Percentiles rank a stretch among this genome's conserved stretches.
phyloP scores from a whole-genome alignment of 176 grass and related monocot genomes.

The Zoysia pacifica region DNA sequence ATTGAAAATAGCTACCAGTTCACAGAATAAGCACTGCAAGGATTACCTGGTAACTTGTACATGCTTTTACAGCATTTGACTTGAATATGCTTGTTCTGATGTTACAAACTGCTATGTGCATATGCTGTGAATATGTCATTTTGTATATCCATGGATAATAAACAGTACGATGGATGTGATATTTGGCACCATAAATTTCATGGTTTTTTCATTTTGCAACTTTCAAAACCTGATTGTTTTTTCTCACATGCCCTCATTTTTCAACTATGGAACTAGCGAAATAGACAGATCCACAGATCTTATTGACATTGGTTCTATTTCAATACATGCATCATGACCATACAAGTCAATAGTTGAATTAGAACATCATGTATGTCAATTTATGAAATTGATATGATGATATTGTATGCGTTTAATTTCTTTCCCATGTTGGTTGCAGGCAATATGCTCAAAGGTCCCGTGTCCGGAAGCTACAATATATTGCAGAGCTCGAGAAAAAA shows the following conservation, averaged over 20 bases:
- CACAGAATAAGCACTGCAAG: neutral
- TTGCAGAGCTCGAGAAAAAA: constrained; percentile 92
- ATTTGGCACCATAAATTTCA: constrained; percentile 4
- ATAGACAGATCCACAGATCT: neutral
- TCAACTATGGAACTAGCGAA: neutral
- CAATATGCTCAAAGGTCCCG: constrained; percentile 96
- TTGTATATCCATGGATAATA: neutral
- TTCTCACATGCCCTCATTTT: neutral
- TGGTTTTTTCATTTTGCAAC: constrained; percentile 5
- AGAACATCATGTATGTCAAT: constrained; percentile 13
- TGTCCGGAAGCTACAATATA: constrained; percentile 96
- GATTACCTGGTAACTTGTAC: neutral
- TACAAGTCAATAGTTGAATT: constrained; percentile 22
- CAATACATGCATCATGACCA: neutral
- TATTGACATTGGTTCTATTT: constrained; percentile 1
- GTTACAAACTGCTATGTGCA: neutral
- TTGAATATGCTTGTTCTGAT: neutral
- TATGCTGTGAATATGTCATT: neutral
- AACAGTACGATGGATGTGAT: neutral
- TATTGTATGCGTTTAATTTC: constrained; percentile 12
- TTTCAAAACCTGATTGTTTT: constrained; percentile 7
- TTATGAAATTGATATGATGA: constrained; percentile 3
- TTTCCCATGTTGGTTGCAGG: constrained; percentile 38
- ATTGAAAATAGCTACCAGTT: neutral
- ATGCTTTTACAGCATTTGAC: neutral